Percentiles rank a stretch among this genome's conserved stretches.
phyloP scores from a whole-genome alignment of 108 stramenopile genomes.

The Nannochloropsis salina region DNA sequence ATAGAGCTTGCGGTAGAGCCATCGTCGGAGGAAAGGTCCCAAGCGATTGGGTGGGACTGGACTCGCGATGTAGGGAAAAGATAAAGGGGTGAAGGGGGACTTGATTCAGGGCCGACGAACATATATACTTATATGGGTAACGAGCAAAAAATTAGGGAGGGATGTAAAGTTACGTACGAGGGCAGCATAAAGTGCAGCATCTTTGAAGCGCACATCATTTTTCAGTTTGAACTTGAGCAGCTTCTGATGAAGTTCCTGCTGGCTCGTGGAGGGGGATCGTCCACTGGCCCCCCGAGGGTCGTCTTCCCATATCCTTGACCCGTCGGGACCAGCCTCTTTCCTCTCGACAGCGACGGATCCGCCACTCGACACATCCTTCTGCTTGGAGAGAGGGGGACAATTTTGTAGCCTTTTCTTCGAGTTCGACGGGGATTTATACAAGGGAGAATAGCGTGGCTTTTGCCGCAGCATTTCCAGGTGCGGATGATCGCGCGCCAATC shows the following conservation, averaged over 20 bases:
- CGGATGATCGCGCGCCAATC: not conserved
- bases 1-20: constrained; percentile 2
- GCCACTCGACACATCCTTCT: not conserved
- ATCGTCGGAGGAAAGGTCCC: not conserved
- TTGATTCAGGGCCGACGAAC: too few species aligned
- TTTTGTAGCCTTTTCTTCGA: not conserved
- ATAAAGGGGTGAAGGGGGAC: not conserved
- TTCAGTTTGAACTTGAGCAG: not conserved
- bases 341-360: not conserved
- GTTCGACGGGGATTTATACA: not conserved
- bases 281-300: not conserved
- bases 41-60: not conserved
- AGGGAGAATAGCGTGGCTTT: not conserved
- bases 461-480: not conserved
- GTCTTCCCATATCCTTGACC: too few species aligned
- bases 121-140: too few species aligned
- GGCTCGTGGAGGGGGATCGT: not conserved
- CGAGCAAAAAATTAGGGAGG: not conserved
- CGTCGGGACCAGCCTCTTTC: not conserved
- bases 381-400: not conserved
- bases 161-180: not conserved
- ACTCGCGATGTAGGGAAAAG: not conserved
- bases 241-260: constrained; percentile 14
- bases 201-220: not conserved
- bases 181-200: not conserved